A percentile compares a stretch with the other conserved stretches of the same genome.
Conservation (phyloP, 2,329 filamentous ascomycete genomes). For the Ophiostoma himal-ulmi region DNA sequence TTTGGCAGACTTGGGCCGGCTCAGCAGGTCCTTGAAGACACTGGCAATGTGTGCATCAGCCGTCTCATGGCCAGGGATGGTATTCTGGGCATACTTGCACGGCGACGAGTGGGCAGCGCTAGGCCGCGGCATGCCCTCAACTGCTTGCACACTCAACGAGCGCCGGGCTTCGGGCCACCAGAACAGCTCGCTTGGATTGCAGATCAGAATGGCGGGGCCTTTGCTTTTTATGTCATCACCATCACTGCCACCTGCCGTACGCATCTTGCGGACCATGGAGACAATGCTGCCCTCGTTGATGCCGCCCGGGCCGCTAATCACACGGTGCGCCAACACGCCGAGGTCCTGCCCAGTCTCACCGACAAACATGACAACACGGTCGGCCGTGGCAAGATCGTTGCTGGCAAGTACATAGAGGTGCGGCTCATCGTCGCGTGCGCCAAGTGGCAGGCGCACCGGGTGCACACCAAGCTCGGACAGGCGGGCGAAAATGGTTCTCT, state of each 20-base stretch:
- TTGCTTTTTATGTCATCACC: background rate
- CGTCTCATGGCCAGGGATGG: slow-evolving; percentile 53
- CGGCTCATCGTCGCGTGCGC: slow-evolving; percentile 41
- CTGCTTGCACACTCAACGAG: slow-evolving; percentile 54
- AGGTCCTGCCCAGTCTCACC: slow-evolving; percentile 67
- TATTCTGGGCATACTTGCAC: slow-evolving; percentile 53
- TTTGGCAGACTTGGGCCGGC: slow-evolving; percentile 31
- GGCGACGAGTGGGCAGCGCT: slow-evolving; percentile 54
- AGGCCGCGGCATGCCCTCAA: slow-evolving; percentile 53
- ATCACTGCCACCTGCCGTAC: background rate
- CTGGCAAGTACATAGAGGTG: slow-evolving; percentile 64
- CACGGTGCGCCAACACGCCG: slow-evolving; percentile 66
- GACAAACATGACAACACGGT: slow-evolving; percentile 66
- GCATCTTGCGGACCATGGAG: slow-evolving; percentile 44
- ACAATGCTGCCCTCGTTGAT: slow-evolving; percentile 66
- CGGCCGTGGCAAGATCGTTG: slow-evolving; percentile 47
- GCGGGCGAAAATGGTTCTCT: slow-evolving; percentile 55
- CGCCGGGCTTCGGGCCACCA: slow-evolving; percentile 64
- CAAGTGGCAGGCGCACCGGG: slow-evolving; percentile 57
- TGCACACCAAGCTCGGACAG: slow-evolving; percentile 56
- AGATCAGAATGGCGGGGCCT: slow-evolving; percentile 57
- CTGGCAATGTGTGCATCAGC: slow-evolving; percentile 57
- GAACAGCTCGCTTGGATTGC: slow-evolving; percentile 70
- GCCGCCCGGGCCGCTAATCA: slow-evolving; percentile 57
- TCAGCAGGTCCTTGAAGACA: slow-evolving; percentile 60